Percentiles rank a stretch among this genome's conserved stretches.
phyloP scores from a whole-genome alignment of 306 rosid genomes.

The Medicago truncatula region DNA sequence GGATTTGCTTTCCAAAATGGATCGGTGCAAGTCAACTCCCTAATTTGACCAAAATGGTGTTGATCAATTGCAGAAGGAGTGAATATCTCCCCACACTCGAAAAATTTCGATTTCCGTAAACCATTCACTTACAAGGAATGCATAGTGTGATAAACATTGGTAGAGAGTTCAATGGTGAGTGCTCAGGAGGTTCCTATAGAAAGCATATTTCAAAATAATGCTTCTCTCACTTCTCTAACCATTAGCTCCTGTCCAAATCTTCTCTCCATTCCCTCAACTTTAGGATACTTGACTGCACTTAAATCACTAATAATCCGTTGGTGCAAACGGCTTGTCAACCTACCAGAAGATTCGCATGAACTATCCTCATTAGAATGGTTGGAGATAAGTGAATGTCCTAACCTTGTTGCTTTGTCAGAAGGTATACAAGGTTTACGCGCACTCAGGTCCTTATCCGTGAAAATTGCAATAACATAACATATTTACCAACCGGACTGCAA shows the following conservation, averaged over 20 bases:
- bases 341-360: not conserved
- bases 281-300: not conserved
- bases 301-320: not conserved
- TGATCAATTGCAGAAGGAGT: not conserved
- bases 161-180: not conserved
- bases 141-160: not conserved
- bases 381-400: not conserved
- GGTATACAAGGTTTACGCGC: not conserved
- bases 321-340: not conserved
- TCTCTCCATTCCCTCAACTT: not conserved
- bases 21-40: not conserved
- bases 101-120: not conserved
- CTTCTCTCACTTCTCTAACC: not conserved
- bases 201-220: not conserved
- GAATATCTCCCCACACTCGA: not conserved
- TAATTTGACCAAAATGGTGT: not conserved
- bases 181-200: not conserved
- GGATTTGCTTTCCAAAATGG: not conserved
- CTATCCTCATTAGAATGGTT: not conserved
- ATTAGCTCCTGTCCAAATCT: not conserved
- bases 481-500: not conserved
- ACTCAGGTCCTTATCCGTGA: not conserved
- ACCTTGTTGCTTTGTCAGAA: not conserved
- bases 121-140: not conserved
- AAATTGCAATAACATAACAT: not conserved